Percentiles rank a stretch among this genome's conserved stretches.
Evolutionary conservation across 345 rosid genomes (phyloP).

Genomic region (Boechera divaricarpa): DNA sequence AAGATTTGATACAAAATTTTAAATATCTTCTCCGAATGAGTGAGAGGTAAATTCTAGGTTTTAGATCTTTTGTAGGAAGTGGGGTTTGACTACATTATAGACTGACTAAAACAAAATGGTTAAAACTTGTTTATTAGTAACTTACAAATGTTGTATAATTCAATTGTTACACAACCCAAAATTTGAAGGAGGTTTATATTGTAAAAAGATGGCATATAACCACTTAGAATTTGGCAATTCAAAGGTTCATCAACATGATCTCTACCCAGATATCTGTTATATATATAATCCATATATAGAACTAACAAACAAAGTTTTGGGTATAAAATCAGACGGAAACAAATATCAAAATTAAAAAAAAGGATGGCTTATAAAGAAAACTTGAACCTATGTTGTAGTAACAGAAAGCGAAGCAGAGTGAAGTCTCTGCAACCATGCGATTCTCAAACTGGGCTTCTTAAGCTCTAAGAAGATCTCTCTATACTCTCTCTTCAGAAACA

Average conservation of each 20-base stretch:
- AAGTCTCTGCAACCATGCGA: slow-evolving; percentile 59
- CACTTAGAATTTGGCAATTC: not conserved
- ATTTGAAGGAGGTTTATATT: not conserved
- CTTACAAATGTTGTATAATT: not conserved
- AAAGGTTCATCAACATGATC: slow-evolving; percentile 9
- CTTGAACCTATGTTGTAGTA: not conserved
- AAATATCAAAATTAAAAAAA: not conserved
- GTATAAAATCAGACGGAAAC: not conserved
- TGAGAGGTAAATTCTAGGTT: not conserved
- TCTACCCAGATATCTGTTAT: not conserved
- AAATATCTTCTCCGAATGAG: not conserved
- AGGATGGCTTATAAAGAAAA: not conserved
- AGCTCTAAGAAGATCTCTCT: slow-evolving; percentile 61
- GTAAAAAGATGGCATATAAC: not conserved
- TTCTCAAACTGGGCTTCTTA: slow-evolving; percentile 53
- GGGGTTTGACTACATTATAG: not conserved
- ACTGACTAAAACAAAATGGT: not conserved
- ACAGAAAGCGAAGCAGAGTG: slow-evolving; percentile 35
- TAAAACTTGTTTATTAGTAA: not conserved
- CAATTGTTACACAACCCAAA: not conserved
- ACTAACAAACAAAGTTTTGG: not conserved
- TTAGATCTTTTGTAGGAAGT: not conserved
- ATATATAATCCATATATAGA: not conserved
- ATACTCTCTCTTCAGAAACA: slow-evolving; percentile 58
- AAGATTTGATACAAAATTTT: not conserved